Evolutionary conservation across 805 yeast genomes (phyloP), one percentile per base, ranked within the genome.

Genomic region (Saturnispora mendoncae): DNA sequence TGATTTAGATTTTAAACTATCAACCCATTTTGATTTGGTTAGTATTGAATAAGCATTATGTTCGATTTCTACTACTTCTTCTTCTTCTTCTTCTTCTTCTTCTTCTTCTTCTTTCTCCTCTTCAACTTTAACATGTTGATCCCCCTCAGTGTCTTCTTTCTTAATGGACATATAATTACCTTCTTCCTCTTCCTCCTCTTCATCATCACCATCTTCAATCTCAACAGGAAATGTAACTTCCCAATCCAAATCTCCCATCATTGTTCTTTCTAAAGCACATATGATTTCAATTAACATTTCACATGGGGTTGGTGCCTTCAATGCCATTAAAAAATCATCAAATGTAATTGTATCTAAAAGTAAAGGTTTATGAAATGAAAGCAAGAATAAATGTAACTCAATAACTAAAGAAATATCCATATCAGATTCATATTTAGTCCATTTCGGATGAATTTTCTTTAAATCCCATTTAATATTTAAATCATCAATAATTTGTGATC

Each of bases 351-450:
- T 72, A 51, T 80, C 86, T n/a, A 86, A 60, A 4, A 70, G 55
- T 25, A 85, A 62, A 1, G 85, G 76, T 27, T 69, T 69, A 49
- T 77, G 74, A 57, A 78, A 85, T 38, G 83, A 69, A 55, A 84
- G 84, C 23, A 84, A 58, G 52, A 85, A 86, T 2, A 74, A 65
- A 94, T 94, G 86, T 3, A 72, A 57, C 51, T 84, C 88, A 19
- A 86, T 32, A 12, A 34, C 34, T 4, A 27, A 20, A 21, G 42
- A 39, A 6, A 39, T 17, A 9, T 59, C 53, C 14, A 52, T 46
- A 23, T 52, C 38, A 2, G 46, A 46, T 3, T 50, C 46, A 10
- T 61, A 38, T 27, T 42, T 46, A n/a, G 50, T 46, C 50, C 59
- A 47, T 1, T 31, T 15, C 7, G 68, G 66, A 27, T 33, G 42